A percentile compares a stretch with the other conserved stretches of the same genome.
Evolutionary conservation across 495 filamentous ascomycete species (phyloP).

Genomic region (Articulospora tetracladia): DNA sequence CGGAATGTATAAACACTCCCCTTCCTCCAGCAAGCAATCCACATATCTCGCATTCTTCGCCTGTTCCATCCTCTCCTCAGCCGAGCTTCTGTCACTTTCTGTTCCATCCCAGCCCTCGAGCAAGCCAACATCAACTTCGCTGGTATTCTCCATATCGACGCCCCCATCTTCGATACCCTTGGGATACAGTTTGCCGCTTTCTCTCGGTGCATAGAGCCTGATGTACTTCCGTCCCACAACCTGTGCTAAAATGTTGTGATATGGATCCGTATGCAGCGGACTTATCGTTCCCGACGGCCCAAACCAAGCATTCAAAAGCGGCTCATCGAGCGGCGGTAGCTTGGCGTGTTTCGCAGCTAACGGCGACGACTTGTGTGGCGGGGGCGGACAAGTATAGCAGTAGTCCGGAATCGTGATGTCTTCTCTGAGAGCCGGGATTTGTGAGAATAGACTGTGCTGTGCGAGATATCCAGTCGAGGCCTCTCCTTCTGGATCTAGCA

Average conservation of each 20-base stretch:
- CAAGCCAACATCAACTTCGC: conserved; percentile 63
- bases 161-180: conserved; percentile 62
- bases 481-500: conserved; percentile 32
- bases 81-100: conserved; percentile 7
- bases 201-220: conserved; percentile 69
- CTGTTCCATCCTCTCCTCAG: conserved; percentile 9
- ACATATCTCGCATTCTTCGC: conserved; percentile 45
- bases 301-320: conserved; percentile 85
- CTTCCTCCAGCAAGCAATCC: conserved; percentile 74
- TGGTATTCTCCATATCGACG: conserved; percentile 94
- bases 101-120: conserved; percentile 49
- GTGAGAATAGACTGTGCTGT: conserved; percentile 81
- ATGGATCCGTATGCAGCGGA: conserved; percentile 88
- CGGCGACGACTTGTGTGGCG: conserved; percentile 42
- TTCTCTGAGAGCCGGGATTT: conserved; percentile 71
- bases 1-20: conserved; percentile 88
- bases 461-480: conserved; percentile 61
- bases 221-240: conserved; percentile 91
- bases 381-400: conserved; percentile 68
- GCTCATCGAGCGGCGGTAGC: conserved; percentile 35
- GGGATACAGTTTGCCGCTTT: conserved; percentile 59
- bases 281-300: conserved; percentile 86
- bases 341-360: conserved; percentile 31
- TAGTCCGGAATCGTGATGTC: conserved; percentile 84
- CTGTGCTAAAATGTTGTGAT: conserved; percentile 89